A percentile compares a stretch with the other conserved stretches of the same genome.
phyloP scores from a whole-genome alignment of 805 yeast genomes.

The Yarrowia divulgata region DNA sequence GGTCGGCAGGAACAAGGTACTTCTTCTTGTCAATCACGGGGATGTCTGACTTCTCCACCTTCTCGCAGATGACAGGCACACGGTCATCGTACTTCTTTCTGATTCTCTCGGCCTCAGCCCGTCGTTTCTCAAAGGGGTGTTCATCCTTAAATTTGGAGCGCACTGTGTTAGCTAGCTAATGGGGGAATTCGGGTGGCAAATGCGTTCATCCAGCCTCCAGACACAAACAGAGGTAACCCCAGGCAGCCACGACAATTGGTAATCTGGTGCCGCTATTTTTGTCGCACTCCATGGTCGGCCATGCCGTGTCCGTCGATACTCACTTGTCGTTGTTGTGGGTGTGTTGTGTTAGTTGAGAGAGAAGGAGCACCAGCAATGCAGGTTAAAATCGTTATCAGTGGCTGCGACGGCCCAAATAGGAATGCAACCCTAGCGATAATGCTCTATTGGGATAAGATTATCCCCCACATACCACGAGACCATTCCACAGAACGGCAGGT shows the following conservation, averaged over 20 bases:
- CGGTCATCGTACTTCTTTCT: slow-evolving; percentile 88
- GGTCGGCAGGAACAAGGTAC: slow-evolving; percentile 93
- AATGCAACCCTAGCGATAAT: slow-evolving; percentile 33
- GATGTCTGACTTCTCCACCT: slow-evolving; percentile 94
- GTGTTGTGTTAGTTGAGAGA: slow-evolving; percentile 37
- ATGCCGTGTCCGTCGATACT: slow-evolving; percentile 18
- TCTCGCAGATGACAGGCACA: slow-evolving; percentile 96
- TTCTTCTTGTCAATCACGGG: slow-evolving; percentile 97
- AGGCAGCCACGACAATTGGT: not conserved
- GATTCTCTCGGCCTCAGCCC: slow-evolving; percentile 92
- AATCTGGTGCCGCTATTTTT: not conserved
- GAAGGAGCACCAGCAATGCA: slow-evolving; percentile 38
- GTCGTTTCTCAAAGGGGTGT: slow-evolving; percentile 93
- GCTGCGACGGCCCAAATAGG: slow-evolving; percentile 22
- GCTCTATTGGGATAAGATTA: slow-evolving; percentile 34
- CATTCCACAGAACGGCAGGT: slow-evolving; percentile 6
- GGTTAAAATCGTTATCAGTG: slow-evolving; percentile 38
- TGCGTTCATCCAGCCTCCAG: not conserved
- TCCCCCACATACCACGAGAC: slow-evolving; percentile 34
- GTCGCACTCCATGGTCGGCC: not conserved
- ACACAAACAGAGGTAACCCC: not conserved
- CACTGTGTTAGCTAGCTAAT: slow-evolving; percentile 55
- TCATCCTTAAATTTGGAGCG: slow-evolving; percentile 95
- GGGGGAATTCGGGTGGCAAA: slow-evolving; percentile 34
- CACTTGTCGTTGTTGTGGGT: slow-evolving; percentile 28